These are phyloP conservation scores for Betula pendula DNA, from an alignment of 306 rosid genomes.

Conservation along the genomic window DNA sequence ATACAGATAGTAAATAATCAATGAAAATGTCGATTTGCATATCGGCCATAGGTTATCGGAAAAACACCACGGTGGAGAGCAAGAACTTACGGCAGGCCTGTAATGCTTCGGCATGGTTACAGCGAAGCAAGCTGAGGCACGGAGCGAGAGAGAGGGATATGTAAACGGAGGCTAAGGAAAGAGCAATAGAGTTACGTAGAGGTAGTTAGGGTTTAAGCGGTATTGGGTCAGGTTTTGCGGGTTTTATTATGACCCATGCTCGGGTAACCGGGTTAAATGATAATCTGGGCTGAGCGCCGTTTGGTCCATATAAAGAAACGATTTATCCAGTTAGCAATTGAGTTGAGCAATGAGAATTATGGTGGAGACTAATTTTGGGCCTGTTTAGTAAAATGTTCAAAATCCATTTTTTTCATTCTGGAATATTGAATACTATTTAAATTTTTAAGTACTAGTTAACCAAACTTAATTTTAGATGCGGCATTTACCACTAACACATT, in stretches of 20 bases:
- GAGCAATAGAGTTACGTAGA: background rate
- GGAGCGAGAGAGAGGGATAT: background rate
- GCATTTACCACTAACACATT: too few relatives aligned
- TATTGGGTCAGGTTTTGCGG: background rate
- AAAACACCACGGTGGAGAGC: background rate
- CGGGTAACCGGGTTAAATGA: background rate
- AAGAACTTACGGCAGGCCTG: conserved; percentile 69
- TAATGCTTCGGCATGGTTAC: conserved; percentile 53
- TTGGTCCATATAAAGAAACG: background rate
- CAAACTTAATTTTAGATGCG: too few relatives aligned
- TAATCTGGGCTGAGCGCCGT: background rate
- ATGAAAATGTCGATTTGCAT: background rate
- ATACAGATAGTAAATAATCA: background rate
- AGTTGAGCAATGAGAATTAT: too few relatives aligned
- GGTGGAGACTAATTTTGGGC: too few relatives aligned
- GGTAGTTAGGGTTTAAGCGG: conserved; percentile 26
- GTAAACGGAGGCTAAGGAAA: background rate
- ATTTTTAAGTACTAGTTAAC: too few relatives aligned
- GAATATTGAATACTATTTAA: too few relatives aligned
- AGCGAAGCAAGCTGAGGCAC: background rate
- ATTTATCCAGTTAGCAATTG: too few relatives aligned
- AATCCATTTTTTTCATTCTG: too few relatives aligned
- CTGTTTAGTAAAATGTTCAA: too few relatives aligned
- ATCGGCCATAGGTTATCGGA: background rate
- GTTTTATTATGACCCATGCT: background rate